Evolutionary conservation across 2,329 filamentous ascomycete genomes (phyloP), one percentile per base, ranked within the genome.

Genomic region (Clonostachys byssicola): DNA sequence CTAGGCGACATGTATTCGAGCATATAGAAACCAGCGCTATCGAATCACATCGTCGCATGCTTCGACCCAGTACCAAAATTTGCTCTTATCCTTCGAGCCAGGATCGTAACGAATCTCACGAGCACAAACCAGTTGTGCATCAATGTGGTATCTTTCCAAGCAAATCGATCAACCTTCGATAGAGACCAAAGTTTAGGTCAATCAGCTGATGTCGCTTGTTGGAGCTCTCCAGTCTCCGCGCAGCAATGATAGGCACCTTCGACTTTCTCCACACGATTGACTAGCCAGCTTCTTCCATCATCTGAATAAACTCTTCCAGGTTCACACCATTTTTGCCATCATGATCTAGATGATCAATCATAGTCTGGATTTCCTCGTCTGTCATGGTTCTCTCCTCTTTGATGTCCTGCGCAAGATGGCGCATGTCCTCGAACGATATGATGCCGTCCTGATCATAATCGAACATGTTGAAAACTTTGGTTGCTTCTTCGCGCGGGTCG

Each of bases 291-390:
- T 71, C 67, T 49, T 70, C 67, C 74, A 79, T 78, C 68, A 85
- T 81, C 58, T 81, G 79, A 45, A 84, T 78, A 60, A 88, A 88
- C 64, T 88, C 84, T 49, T 87, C 83, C 54, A 81, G 73, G 53
- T 80, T 82, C 8, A 88, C 83, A 47, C 80, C 91, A 12, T 92
- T 92, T 57, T 95, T 95, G 2, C 90, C 92, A 61, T 95, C 89
- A 54, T 96, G 78, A 71, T 99, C 94, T 72, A 97, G 95, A 68
- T 97, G 92, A 61, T 96, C 91, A 71, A 99, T 94, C 94, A 99
- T 99, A 54, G 91, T 91, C 56, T 83, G 78, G 51, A 99, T 76
- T 66, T 99, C 94, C 59, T 95, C 88, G 61, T 99, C 92, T 56
- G 94, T 89, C 56, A 99, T 76, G 12, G 89, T 90, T 40, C 68